Evolutionary conservation across 805 yeast species (phyloP).

Genomic region (Komagataella pseudopastoris): DNA sequence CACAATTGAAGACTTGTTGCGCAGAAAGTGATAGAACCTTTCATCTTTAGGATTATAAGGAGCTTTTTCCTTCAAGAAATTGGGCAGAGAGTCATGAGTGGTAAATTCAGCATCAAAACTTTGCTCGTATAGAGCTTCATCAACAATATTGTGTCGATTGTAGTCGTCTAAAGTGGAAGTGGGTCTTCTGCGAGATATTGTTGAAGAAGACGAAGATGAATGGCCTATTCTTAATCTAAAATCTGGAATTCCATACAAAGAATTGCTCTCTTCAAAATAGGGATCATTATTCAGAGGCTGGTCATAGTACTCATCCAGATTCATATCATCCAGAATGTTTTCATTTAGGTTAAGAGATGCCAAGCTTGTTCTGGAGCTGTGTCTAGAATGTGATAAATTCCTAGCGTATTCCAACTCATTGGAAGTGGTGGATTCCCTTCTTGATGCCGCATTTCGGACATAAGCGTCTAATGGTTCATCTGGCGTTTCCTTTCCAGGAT

Average conservation of each 20-base stretch:
- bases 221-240: background rate
- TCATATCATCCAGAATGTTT: background rate
- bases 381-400: background rate
- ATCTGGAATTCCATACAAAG: background rate
- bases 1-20: background rate
- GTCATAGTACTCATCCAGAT: background rate
- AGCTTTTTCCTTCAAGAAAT: background rate
- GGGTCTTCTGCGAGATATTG: background rate
- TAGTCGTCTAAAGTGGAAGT: background rate
- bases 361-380: background rate
- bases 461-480: background rate
- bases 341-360: background rate
- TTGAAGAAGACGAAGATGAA: background rate
- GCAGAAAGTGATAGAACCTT: background rate
- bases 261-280: background rate
- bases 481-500: background rate
- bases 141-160: background rate
- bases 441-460: background rate
- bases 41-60: background rate
- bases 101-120: background rate
- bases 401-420: background rate
- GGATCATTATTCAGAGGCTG: background rate
- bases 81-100: background rate
- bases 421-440: background rate
- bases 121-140: background rate